Conservation (phyloP, 2,329 filamentous ascomycete species). For the Calonectria honghensis region DNA sequence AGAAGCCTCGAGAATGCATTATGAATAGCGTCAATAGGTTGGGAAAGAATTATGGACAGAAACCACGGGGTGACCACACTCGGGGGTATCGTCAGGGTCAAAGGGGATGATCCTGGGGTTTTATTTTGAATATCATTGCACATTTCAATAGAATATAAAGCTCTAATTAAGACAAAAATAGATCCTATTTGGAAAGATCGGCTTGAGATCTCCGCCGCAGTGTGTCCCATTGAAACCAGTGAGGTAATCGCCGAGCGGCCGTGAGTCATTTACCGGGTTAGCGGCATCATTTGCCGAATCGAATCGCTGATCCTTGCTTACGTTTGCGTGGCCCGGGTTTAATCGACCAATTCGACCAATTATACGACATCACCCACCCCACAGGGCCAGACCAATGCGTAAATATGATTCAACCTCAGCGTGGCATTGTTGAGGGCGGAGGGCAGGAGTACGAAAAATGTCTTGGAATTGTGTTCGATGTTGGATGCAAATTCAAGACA, state of each 20-base stretch:
- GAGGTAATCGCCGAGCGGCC: neutral
- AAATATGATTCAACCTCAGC: neutral
- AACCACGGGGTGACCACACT: too few species aligned
- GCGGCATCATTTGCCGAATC: neutral
- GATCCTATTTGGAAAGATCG: neutral
- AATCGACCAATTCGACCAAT: neutral
- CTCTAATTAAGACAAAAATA: neutral
- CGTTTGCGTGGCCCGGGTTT: neutral
- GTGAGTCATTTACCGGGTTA: neutral
- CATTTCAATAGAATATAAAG: neutral
- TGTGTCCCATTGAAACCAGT: too few species aligned
- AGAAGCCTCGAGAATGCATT: conserved; percentile 4
- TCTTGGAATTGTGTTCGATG: neutral
- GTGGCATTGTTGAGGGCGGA: neutral
- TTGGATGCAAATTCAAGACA: neutral
- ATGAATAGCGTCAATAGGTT: neutral
- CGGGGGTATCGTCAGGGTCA: too few species aligned
- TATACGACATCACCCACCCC: neutral
- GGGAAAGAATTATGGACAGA: neutral
- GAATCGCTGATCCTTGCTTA: neutral
- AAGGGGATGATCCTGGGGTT: neutral
- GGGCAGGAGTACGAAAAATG: neutral
- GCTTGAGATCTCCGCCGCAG: neutral
- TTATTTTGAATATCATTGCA: neutral
- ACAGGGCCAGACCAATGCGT: neutral